Percentiles rank a stretch among this genome's conserved stretches.
These are phyloP conservation scores for Periconia digitata DNA, from an alignment of 2,329 filamentous ascomycete species.

Conservation along the genomic window DNA sequence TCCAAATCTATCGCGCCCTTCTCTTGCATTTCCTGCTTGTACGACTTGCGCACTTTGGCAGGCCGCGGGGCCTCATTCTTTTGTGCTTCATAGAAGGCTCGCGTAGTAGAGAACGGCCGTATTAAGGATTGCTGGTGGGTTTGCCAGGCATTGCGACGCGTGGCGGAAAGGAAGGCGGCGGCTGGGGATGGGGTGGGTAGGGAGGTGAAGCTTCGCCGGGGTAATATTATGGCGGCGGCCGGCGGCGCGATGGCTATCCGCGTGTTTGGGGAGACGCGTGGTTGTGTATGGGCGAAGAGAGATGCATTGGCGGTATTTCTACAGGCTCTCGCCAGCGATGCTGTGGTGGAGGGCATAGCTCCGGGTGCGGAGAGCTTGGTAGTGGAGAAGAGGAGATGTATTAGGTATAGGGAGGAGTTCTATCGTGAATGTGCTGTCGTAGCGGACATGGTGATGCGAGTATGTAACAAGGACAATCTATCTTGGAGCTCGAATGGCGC, in stretches of 20 bases:
- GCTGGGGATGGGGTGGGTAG: constrained; percentile 3
- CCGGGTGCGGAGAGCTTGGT: not conserved
- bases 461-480: too few species aligned
- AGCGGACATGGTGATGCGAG: too few species aligned
- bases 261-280: constrained; percentile 19
- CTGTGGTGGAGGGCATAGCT: constrained; percentile 40
- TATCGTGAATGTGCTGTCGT: too few species aligned
- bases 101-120: constrained; percentile 33
- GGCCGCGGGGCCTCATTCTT: constrained; percentile 12
- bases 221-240: not conserved
- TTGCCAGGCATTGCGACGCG: constrained; percentile 28
- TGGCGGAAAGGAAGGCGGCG: constrained; percentile 7
- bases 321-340: constrained; percentile 37
- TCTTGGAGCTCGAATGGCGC: too few species aligned
- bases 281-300: constrained; percentile 36
- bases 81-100: constrained; percentile 26
- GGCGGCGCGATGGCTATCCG: constrained; percentile 16
- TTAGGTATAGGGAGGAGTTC: too few species aligned
- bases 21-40: constrained; percentile 43
- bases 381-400: too few species aligned
- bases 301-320: constrained; percentile 36
- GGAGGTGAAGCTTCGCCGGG: constrained; percentile 10
- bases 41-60: constrained; percentile 31
- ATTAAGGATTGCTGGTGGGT: constrained; percentile 13
- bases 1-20: constrained; percentile 38